Evolutionary conservation across 805 yeast species (phyloP), one percentile per base, ranked within the genome.

Genomic region (Schwanniomyces vanrijiae): DNA sequence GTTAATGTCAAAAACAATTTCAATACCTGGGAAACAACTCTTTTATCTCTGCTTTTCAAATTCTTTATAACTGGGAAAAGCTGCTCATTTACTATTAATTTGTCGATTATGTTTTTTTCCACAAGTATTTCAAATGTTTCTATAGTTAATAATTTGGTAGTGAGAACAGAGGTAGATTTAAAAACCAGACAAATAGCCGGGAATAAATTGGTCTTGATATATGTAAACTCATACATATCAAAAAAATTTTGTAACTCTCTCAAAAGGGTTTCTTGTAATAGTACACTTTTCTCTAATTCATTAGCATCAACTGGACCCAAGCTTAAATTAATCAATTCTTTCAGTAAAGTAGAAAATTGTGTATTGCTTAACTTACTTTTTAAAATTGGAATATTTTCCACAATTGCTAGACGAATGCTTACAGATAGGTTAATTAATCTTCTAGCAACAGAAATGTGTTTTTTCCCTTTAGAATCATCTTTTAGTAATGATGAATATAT

Each of bases 81-180:
- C 45, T 86, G 88, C 42, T 92, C 97, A 29, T 76, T 75, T 28
- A 90, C 80, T 2, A 87, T 80, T 44, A 81, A 77, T 53, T 81
- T 82, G 55, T 91, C 96, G 44, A 90, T 75, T 5, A 82, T 77
- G 50, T 83, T 82, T 18, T 75, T 70, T 18, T 73, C 77, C 14
- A 88, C 77, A 56, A 90, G 66, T 40, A 69, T 59, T 11, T 78
- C 74, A 55, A 90, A 83, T 1, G 88, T 75, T 16, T 75, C 68
- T 19, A 90, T 73, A 2, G 94, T 80, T 13, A 81, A 75, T 14
- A 86, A 70, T 58, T 94, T 92, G 22, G 94, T 86, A 4, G 87
- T 82, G 28, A 91, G 71, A 24, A 94, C 82, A 0, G 91, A 88
- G 0, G 99, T 94, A 39, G 89, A 86, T 33, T 90, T 80, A 66